These are phyloP conservation scores for Fragosphaeria purpurea DNA, from an alignment of 2,329 filamentous ascomycete species.

Conservation along the genomic window DNA sequence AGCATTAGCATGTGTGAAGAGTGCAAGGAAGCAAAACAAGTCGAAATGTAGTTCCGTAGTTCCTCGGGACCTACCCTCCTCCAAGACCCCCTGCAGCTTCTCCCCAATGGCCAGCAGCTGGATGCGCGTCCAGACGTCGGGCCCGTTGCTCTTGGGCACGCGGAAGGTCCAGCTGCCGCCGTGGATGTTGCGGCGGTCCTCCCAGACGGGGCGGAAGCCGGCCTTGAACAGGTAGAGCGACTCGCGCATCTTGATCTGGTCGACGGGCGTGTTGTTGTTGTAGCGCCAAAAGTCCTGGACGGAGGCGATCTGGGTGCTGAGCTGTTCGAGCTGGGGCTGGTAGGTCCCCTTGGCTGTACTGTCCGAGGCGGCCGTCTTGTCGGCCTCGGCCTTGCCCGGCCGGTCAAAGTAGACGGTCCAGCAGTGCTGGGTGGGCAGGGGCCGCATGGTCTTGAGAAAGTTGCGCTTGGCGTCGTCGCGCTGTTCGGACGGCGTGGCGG, in stretches of 20 bases:
- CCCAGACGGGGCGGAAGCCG: slow-evolving; percentile 68
- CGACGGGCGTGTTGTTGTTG: slow-evolving; percentile 70
- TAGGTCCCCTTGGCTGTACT: slow-evolving; percentile 22
- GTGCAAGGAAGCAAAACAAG: neutral
- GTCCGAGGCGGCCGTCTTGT: neutral
- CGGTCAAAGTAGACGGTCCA: slow-evolving; percentile 64
- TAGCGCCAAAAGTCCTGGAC: slow-evolving; percentile 80
- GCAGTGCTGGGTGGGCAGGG: slow-evolving; percentile 69
- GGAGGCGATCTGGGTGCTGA: slow-evolving; percentile 60
- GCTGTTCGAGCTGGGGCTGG: slow-evolving; percentile 48
- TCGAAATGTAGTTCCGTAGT: too few species aligned
- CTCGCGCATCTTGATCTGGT: slow-evolving; percentile 66
- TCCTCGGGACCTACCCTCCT: slow-evolving; percentile 44
- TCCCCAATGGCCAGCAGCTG: slow-evolving; percentile 77
- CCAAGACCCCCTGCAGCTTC: slow-evolving; percentile 63
- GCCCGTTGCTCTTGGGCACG: slow-evolving; percentile 63
- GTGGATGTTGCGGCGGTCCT: slow-evolving; percentile 74
- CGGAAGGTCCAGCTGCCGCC: slow-evolving; percentile 92
- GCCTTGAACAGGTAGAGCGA: slow-evolving; percentile 72
- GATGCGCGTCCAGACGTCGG: slow-evolving; percentile 72
- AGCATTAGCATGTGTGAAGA: neutral
- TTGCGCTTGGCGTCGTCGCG: slow-evolving; percentile 76
- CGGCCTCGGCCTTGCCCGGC: slow-evolving; percentile 9
- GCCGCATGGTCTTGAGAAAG: slow-evolving; percentile 63
- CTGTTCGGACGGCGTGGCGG: slow-evolving; percentile 60